Conservation (phyloP, 768 basidiomycete genomes). For the Termitomyces sp. region DNA sequence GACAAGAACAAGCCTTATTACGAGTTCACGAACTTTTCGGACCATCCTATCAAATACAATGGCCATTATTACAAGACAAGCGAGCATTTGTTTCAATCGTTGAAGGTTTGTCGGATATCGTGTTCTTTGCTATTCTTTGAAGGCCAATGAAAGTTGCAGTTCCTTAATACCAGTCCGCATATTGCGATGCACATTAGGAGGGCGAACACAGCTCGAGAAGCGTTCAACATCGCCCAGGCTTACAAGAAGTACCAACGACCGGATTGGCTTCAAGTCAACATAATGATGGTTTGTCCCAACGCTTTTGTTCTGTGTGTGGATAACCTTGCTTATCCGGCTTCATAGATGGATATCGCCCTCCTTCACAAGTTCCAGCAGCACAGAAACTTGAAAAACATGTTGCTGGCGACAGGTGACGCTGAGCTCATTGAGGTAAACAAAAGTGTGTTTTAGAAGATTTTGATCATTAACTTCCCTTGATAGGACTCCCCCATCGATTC, state of each 20-base stretch:
- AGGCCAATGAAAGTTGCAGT: constrained; percentile 32
- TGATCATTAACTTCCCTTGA: background rate
- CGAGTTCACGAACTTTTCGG: constrained; percentile 72
- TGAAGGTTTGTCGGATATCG: constrained; percentile 42
- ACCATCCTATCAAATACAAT: constrained; percentile 55
- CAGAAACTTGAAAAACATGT: constrained; percentile 45
- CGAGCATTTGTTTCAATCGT: constrained; percentile 74
- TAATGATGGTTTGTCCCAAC: constrained; percentile 45
- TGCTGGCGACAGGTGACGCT: constrained; percentile 62
- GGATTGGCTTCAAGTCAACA: constrained; percentile 67
- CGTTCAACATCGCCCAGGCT: constrained; percentile 63
- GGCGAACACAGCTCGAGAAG: constrained; percentile 54
- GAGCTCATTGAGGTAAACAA: constrained; percentile 60
- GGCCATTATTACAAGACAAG: constrained; percentile 67
- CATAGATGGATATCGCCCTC: constrained; percentile 64
- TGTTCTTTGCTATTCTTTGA: background rate
- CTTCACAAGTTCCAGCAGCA: constrained; percentile 74
- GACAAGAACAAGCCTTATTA: constrained; percentile 60
- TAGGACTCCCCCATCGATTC: constrained; percentile 69
- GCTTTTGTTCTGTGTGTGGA: background rate
- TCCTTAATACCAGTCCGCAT: constrained; percentile 50
- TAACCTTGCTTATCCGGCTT: background rate
- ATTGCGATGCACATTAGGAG: constrained; percentile 71
- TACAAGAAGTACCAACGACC: constrained; percentile 52
- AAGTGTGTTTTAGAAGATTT: background rate